phyloP scores from a whole-genome alignment of 257 asterid species.

The Solanum ahanhuiri region DNA sequence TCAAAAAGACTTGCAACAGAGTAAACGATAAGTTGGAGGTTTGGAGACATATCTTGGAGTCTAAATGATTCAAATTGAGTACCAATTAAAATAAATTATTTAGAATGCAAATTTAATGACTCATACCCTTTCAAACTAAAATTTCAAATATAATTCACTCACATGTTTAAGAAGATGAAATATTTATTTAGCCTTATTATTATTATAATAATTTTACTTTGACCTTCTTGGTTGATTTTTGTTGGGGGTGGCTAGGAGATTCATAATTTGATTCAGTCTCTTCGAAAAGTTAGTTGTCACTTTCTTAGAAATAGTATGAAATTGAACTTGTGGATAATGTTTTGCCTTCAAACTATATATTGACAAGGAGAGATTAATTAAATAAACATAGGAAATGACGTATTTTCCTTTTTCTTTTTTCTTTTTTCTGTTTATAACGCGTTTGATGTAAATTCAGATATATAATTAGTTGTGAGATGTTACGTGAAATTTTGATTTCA shows the following conservation, averaged over 20 bases:
- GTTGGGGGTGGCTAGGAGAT: background rate
- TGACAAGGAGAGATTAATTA: background rate
- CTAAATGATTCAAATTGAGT: too few relatives aligned
- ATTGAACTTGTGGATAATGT: background rate
- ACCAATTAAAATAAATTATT: background rate
- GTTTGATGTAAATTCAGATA: too few relatives aligned
- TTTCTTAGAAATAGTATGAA: background rate
- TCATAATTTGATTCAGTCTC: background rate
- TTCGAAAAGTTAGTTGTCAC: background rate
- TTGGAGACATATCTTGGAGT: too few relatives aligned
- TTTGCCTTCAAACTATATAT: background rate
- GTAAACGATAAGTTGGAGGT: too few relatives aligned
- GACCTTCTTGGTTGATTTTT: background rate
- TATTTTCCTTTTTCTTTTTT: background rate
- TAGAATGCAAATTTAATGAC: background rate
- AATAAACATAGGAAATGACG: background rate
- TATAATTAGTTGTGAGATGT: background rate
- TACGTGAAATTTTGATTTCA: background rate
- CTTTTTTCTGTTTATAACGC: background rate
- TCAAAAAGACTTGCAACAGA: background rate
- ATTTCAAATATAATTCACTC: background rate
- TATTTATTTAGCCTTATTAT: background rate
- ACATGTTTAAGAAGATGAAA: background rate
- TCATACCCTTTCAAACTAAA: background rate
- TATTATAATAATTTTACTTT: background rate